Evolutionary conservation across 2,329 filamentous ascomycete genomes (phyloP), one percentile per base, ranked within the genome.

Genomic region (Stagonosporopsis tanaceti): DNA sequence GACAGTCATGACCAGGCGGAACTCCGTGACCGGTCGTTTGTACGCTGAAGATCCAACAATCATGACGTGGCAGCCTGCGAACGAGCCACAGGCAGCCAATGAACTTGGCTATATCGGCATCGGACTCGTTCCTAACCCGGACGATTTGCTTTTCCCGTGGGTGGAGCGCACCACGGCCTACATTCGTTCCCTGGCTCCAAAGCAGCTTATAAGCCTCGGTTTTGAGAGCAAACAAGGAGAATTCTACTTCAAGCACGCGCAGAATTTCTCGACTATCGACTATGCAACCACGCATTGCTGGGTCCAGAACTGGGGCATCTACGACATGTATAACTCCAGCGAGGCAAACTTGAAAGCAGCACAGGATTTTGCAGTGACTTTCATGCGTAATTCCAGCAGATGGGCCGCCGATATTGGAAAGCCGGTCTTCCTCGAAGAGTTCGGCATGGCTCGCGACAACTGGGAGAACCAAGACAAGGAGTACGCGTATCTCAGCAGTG

Each of bases 51-150:
- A 57, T 25, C 53, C 76, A 0, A 76, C 76, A 1, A 71, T 78
- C 47, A 78, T 78, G 76, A 77, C 76, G 15, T 78, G 76, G 76
- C 73, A 78, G 55, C 63, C 77, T 7, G 76, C 76, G 27, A 78
- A 78, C 47, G 76, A 78, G 53, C 76, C 76, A 3, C 76, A 78
- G 44, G 66, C 69, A 4, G 64, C 67, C 5, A 63, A 69, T 7
- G 50, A 64, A 24, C 54, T 69, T 2, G 66, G 66, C 9, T 72
- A 68, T 48, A 59, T 67, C 7, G 72, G 72, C n/a, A 60, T 76
- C n/a, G 65, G 61, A 45, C 60, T 71, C 4, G 59, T 61, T 5
- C 62, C 70, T 0, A 74, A 71, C 17, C 70, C 68, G 2, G 47
- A 71, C 3, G 76, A 78, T 47, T 53, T 71, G 4, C 64, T 78